A percentile compares a stretch with the other conserved stretches of the same genome.
These are phyloP conservation scores for Saccharomyces hybrid DNA, from an alignment of 1,139 yeast species.

Conservation along the genomic window DNA sequence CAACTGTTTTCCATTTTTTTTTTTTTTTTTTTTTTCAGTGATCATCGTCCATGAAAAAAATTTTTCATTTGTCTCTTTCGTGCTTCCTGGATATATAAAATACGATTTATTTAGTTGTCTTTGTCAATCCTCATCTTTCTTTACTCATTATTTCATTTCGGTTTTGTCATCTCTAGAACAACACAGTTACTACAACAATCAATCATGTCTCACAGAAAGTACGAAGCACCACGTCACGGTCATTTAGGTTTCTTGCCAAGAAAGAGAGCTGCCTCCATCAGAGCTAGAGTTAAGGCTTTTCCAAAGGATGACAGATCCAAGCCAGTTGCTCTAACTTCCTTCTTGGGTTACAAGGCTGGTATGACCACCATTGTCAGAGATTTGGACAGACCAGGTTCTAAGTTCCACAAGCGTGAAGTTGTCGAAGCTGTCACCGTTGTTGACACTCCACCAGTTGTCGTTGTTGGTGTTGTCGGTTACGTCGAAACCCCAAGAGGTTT, in stretches of 20 bases:
- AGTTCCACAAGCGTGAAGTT: slow-evolving; percentile 99
- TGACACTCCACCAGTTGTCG: slow-evolving; percentile 98
- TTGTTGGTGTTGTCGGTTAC: slow-evolving; percentile 99
- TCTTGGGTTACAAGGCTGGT: slow-evolving; percentile 99
- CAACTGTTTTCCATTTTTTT: not conserved
- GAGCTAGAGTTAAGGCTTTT: slow-evolving; percentile 99
- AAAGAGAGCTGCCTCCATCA: slow-evolving; percentile 98
- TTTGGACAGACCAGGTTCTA: slow-evolving; percentile 99
- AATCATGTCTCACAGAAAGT: slow-evolving; percentile 98
- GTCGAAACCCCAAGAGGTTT: slow-evolving; percentile 99
- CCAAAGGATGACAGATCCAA: slow-evolving; percentile 97
- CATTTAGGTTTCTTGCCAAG: slow-evolving; percentile 99
- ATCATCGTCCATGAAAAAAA: not conserved
- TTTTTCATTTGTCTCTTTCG: not conserved
- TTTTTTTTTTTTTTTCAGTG: not conserved
- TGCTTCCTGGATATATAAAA: not conserved
- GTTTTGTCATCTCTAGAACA: not conserved
- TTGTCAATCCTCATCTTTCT: not conserved
- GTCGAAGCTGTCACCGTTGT: slow-evolving; percentile 99
- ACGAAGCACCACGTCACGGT: slow-evolving; percentile 99
- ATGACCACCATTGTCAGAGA: slow-evolving; percentile 99
- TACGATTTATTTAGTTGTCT: not conserved
- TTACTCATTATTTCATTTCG: not conserved
- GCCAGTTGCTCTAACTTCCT: slow-evolving; percentile 98
- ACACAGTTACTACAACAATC: slow-evolving; percentile 5